phyloP scores from a whole-genome alignment of 306 rosid species.

The Oxytropis ochrocephala region DNA sequence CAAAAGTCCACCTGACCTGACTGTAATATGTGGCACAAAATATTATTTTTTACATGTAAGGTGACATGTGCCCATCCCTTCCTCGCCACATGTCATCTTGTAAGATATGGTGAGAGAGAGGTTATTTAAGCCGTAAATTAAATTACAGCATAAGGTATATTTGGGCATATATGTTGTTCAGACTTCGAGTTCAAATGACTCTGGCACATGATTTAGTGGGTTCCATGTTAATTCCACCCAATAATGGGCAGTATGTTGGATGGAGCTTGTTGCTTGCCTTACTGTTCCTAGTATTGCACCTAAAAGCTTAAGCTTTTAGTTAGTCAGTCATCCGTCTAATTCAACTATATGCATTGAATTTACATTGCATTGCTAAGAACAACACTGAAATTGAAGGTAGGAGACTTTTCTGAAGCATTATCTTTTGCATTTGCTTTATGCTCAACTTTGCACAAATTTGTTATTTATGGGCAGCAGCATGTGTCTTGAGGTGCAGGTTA shows the following conservation, averaged over 20 bases:
- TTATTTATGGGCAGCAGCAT: background rate
- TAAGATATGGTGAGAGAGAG: background rate
- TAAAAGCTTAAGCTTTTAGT: background rate
- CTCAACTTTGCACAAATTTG: background rate
- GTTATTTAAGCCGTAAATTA: background rate
- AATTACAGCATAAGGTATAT: background rate
- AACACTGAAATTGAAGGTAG: background rate
- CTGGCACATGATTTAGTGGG: background rate
- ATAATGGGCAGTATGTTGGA: background rate
- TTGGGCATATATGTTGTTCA: background rate
- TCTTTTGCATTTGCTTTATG: background rate
- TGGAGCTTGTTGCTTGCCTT: background rate
- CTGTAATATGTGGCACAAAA: no score
- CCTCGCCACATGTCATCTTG: no score
- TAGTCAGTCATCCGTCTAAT: background rate
- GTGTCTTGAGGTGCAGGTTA: background rate
- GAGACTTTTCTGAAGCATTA: background rate
- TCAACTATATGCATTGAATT: background rate
- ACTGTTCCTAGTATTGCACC: background rate
- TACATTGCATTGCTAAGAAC: background rate
- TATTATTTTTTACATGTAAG: no score
- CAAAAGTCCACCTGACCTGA: no score
- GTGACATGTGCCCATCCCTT: no score
- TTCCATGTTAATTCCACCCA: background rate
- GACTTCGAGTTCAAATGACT: background rate